phyloP scores from a whole-genome alignment of 305 asterid genomes.

The Plantago coronopus region DNA sequence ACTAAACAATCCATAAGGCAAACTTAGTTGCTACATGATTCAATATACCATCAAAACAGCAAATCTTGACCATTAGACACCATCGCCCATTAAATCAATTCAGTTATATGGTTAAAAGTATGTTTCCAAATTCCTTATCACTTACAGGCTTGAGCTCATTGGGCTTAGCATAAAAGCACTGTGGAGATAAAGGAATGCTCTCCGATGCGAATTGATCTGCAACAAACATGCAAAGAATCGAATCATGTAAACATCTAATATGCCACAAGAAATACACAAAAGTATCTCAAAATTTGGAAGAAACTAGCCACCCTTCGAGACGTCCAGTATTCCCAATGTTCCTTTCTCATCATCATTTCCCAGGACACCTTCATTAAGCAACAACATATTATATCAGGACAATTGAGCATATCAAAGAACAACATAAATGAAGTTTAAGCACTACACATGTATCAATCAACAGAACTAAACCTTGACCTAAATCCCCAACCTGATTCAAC shows the following conservation, averaged over 20 bases:
- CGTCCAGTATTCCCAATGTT: conserved; percentile 16
- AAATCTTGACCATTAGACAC: background rate
- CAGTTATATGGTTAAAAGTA: too few relatives aligned
- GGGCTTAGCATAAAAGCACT: conserved; percentile 89
- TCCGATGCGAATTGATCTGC: conserved; percentile 72
- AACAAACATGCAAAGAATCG: conserved; percentile 22
- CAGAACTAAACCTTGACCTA: too few relatives aligned
- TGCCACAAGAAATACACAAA: background rate
- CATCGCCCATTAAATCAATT: too few relatives aligned
- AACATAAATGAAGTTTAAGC: conserved; percentile 10
- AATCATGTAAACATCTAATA: conserved; percentile 11
- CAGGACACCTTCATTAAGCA: conserved; percentile 36
- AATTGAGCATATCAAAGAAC: conserved; percentile 1
- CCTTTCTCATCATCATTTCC: conserved; percentile 23
- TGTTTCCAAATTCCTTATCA: background rate
- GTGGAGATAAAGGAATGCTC: conserved; percentile 93
- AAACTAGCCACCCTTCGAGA: conserved; percentile 56
- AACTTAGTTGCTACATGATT: background rate
- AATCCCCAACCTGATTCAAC: too few relatives aligned
- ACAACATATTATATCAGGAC: conserved; percentile 13
- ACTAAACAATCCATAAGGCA: too few relatives aligned
- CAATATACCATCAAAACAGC: conserved; percentile 15
- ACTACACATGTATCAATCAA: too few relatives aligned
- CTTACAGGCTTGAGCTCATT: conserved; percentile 70
- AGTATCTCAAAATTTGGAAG: conserved; percentile 9